Conservation (phyloP, 2,329 filamentous ascomycete species). For the Neofusicoccum sp. region DNA sequence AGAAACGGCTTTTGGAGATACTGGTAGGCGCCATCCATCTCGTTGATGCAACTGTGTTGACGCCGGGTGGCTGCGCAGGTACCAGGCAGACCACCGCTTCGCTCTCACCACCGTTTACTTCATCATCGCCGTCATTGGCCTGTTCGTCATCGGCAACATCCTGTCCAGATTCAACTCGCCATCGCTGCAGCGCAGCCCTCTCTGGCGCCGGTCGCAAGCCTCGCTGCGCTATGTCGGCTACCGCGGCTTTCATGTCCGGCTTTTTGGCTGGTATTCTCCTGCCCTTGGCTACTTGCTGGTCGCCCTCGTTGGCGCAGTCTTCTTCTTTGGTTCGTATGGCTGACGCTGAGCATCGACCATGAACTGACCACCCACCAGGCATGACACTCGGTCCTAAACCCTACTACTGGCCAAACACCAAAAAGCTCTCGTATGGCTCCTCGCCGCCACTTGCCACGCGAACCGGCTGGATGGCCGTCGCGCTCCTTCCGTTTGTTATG, state of each 20-base stretch:
- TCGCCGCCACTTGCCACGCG: constrained; percentile 32
- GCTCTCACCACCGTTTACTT: constrained; percentile 18
- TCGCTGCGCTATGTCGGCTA: constrained; percentile 29
- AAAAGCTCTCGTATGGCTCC: constrained; percentile 14
- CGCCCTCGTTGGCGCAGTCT: constrained; percentile 25
- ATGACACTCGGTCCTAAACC: constrained; percentile 18
- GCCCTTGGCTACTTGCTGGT: constrained; percentile 28
- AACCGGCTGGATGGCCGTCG: constrained; percentile 32
- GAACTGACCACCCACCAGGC: neutral
- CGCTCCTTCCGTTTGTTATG: constrained; percentile 31
- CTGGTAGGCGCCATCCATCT: neutral
- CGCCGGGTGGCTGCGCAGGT: constrained; percentile 1
- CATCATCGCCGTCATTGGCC: constrained; percentile 11
- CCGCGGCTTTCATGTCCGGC: constrained; percentile 26
- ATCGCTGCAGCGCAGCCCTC: neutral
- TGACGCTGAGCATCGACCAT: fast-evolving
- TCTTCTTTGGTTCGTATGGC: constrained; percentile 27
- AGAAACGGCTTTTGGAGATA: constrained; percentile 17
- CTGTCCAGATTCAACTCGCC: neutral
- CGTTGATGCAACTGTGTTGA: neutral
- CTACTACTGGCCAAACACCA: constrained; percentile 21
- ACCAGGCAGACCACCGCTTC: constrained; percentile 19
- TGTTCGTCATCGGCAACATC: constrained; percentile 17
- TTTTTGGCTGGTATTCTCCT: constrained; percentile 29
- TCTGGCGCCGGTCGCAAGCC: constrained; percentile 23